Percentiles rank a stretch among this genome's conserved stretches.
phyloP scores from a whole-genome alignment of 805 yeast genomes.

The Schizosaccharomyces pombe region DNA sequence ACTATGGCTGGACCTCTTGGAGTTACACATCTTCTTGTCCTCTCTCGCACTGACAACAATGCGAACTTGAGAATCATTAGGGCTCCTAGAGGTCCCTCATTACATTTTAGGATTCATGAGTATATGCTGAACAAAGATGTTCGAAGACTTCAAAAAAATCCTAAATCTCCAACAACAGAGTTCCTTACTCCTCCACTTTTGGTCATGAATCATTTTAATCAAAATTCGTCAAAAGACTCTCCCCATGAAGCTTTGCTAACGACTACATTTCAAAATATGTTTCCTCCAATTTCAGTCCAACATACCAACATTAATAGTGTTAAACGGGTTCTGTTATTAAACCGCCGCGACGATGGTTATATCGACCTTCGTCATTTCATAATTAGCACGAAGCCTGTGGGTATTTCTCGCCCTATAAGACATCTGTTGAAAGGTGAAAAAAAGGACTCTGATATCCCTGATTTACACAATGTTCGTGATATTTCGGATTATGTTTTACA shows the following conservation, averaged over 20 bases:
- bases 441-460: neutral
- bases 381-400: conserved; percentile 61
- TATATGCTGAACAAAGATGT: conserved; percentile 73
- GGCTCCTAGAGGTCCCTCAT: conserved; percentile 85
- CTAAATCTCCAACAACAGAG: conserved; percentile 45
- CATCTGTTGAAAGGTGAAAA: conserved; percentile 28
- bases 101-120: conserved; percentile 52
- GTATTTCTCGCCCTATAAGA: conserved; percentile 44
- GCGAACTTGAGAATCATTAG: conserved; percentile 53
- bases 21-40: conserved; percentile 66
- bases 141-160: conserved; percentile 39
- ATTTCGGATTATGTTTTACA: conserved; percentile 4
- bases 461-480: conserved; percentile 1
- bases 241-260: conserved; percentile 26
- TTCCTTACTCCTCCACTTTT: conserved; percentile 63
- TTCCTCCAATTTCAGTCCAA: conserved; percentile 84
- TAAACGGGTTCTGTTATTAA: conserved; percentile 63
- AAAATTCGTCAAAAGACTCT: conserved; percentile 48
- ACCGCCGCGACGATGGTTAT: conserved; percentile 47
- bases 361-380: conserved; percentile 77
- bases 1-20: conserved; percentile 98
- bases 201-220: conserved; percentile 71
- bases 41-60: conserved; percentile 53
- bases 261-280: conserved; percentile 82
- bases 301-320: conserved; percentile 48